Conservation (phyloP, 1,284 basidiomycete genomes). For the Athelia sp. region DNA sequence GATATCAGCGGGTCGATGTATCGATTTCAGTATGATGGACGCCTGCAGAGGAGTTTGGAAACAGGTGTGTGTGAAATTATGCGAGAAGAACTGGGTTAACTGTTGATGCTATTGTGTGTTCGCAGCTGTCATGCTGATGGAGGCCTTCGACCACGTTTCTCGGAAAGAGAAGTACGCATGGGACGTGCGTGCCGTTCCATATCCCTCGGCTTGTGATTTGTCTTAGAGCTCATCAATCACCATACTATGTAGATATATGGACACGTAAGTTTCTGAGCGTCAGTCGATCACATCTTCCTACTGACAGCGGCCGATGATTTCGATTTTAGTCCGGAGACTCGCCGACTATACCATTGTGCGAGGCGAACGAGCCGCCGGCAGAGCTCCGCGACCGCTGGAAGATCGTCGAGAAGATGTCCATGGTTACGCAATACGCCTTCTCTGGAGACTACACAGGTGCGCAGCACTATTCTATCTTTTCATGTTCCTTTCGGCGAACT, state of each 20-base stretch:
- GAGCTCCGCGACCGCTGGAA: slow-evolving; percentile 59
- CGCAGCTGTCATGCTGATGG: slow-evolving; percentile 65
- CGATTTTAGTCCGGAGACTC: slow-evolving; percentile 53
- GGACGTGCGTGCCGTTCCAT: slow-evolving; percentile 45
- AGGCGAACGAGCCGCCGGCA: slow-evolving; percentile 38
- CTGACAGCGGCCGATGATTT: background rate
- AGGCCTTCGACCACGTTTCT: slow-evolving; percentile 56
- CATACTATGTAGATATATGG: slow-evolving; percentile 44
- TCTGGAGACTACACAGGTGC: slow-evolving; percentile 57
- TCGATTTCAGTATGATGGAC: slow-evolving; percentile 67
- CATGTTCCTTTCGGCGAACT: background rate
- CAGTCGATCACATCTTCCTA: background rate
- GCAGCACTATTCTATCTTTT: background rate
- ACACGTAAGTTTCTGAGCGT: slow-evolving; percentile 39
- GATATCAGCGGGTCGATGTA: slow-evolving; percentile 72
- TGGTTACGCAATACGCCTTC: slow-evolving; percentile 64
- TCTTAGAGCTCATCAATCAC: background rate
- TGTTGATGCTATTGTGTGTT: too few species aligned
- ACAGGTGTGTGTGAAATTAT: slow-evolving; percentile 36
- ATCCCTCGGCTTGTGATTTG: background rate
- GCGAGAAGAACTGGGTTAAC: background rate
- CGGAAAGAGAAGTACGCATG: slow-evolving; percentile 66
- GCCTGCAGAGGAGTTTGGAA: slow-evolving; percentile 56
- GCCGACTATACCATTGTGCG: slow-evolving; percentile 48
- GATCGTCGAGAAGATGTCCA: slow-evolving; percentile 61